Conservation (phyloP, 2,329 filamentous ascomycete species). For the Neurospora crassa region DNA sequence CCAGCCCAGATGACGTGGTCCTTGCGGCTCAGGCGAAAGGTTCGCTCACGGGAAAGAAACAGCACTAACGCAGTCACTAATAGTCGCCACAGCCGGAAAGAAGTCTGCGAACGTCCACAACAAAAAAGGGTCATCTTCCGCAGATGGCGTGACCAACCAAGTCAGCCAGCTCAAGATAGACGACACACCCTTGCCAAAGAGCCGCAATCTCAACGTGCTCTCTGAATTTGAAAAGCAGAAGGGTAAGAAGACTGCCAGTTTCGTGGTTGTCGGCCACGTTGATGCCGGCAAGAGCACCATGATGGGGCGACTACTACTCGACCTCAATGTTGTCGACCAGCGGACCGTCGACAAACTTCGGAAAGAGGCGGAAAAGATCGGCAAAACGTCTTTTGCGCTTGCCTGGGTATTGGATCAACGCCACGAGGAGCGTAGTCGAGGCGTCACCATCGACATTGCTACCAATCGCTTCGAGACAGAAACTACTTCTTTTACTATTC, state of each 20-base stretch:
- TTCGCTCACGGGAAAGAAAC: slow-evolving; percentile 52
- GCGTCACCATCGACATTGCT: slow-evolving; percentile 94
- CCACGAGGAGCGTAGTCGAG: slow-evolving; percentile 76
- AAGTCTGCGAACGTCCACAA: slow-evolving; percentile 32
- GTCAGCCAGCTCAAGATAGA: slow-evolving; percentile 32
- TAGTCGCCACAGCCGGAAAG: slow-evolving; percentile 40
- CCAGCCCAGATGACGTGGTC: slow-evolving; percentile 87
- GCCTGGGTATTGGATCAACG: slow-evolving; percentile 96
- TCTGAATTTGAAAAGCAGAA: slow-evolving; percentile 68
- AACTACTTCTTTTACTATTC: slow-evolving; percentile 78
- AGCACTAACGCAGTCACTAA: slow-evolving; percentile 44
- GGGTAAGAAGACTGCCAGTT: slow-evolving; percentile 74
- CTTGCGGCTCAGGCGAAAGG: slow-evolving; percentile 81
- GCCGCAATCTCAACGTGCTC: slow-evolving; percentile 77
- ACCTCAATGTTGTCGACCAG: slow-evolving; percentile 80
- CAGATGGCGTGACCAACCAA: slow-evolving; percentile 27
- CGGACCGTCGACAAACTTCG: slow-evolving; percentile 80
- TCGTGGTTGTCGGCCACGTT: slow-evolving; percentile 92
- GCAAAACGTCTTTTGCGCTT: slow-evolving; percentile 90
- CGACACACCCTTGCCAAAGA: slow-evolving; percentile 49
- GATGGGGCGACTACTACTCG: slow-evolving; percentile 88
- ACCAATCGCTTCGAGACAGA: slow-evolving; percentile 91
- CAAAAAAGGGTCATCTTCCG: slow-evolving; percentile 24
- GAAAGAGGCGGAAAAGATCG: slow-evolving; percentile 81
- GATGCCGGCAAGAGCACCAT: slow-evolving; percentile 96